These are phyloP conservation scores for Penicillium goetzii DNA, from an alignment of 495 filamentous ascomycete species.

Conservation along the genomic window DNA sequence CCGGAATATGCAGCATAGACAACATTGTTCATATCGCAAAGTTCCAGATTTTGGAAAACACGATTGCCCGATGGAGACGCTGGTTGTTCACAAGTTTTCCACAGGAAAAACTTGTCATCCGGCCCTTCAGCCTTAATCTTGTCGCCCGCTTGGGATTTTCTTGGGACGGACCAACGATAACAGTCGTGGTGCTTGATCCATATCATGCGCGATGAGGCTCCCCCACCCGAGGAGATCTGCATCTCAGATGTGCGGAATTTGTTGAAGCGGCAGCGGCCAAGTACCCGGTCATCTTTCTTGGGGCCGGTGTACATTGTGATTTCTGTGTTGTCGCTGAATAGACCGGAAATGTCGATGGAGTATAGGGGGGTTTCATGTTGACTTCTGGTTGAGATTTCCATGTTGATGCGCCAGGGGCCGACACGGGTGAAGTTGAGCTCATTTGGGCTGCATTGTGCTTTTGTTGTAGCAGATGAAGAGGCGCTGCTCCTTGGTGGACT, in stretches of 20 bases:
- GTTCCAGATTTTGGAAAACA: neutral
- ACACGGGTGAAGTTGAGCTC: neutral
- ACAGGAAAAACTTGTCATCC: neutral
- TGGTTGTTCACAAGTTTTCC: neutral
- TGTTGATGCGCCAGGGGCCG: neutral
- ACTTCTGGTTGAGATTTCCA: neutral
- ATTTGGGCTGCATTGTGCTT: neutral
- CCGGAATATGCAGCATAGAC: neutral
- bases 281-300: neutral
- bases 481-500: no score
- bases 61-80: neutral
- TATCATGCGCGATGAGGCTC: neutral
- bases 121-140: neutral
- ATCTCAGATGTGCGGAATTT: neutral
- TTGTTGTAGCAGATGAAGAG: neutral
- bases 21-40: neutral
- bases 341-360: neutral
- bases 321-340: neutral
- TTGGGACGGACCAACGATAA: neutral
- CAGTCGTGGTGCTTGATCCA: neutral
- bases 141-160: neutral
- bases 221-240: neutral
- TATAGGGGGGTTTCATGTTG: neutral
- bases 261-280: neutral
- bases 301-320: neutral